Conservation (phyloP, 1,284 basidiomycete species). For the Tranzscheliella williamsii region DNA sequence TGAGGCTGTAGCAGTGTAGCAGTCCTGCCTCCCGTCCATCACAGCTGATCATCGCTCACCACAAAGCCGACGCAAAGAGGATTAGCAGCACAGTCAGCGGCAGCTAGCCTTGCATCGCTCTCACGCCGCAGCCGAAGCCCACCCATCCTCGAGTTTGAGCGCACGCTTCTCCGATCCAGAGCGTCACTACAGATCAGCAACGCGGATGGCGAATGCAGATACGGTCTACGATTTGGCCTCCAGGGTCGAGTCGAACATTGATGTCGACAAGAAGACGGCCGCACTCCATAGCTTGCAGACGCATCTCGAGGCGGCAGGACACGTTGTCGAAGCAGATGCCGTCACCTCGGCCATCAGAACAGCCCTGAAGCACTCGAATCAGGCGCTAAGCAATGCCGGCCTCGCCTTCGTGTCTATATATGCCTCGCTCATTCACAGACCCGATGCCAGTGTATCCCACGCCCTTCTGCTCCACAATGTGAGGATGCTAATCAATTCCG, state of each 20-base stretch:
- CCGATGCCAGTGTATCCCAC: constrained; percentile 17
- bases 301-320: constrained; percentile 19
- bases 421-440: constrained; percentile 34
- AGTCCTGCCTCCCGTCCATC: too few relatives aligned
- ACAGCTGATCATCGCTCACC: too few relatives aligned
- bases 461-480: constrained; percentile 29
- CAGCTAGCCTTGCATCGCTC: too few relatives aligned
- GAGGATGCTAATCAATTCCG: constrained; percentile 65
- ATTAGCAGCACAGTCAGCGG: too few relatives aligned
- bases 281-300: constrained; percentile 28
- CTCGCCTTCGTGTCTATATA: constrained; percentile 55
- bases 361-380: constrained; percentile 76
- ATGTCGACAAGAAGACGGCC: constrained; percentile 31
- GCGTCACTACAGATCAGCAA: too few relatives aligned
- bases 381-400: constrained; percentile 67
- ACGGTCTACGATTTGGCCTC: constrained; percentile 32
- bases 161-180: too few relatives aligned
- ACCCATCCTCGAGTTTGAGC: too few relatives aligned
- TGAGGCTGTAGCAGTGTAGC: too few relatives aligned
- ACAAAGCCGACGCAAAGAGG: too few relatives aligned
- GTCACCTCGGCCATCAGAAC: constrained; percentile 67
- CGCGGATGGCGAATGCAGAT: constrained; percentile 35
- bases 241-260: constrained; percentile 33
- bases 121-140: too few relatives aligned
- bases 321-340: constrained; percentile 41